A percentile compares a stretch with the other conserved stretches of the same genome.
Evolutionary conservation across 371 early-diverging fungal genomes (phyloP).

Genomic region (Syncephalastrum sp.): DNA sequence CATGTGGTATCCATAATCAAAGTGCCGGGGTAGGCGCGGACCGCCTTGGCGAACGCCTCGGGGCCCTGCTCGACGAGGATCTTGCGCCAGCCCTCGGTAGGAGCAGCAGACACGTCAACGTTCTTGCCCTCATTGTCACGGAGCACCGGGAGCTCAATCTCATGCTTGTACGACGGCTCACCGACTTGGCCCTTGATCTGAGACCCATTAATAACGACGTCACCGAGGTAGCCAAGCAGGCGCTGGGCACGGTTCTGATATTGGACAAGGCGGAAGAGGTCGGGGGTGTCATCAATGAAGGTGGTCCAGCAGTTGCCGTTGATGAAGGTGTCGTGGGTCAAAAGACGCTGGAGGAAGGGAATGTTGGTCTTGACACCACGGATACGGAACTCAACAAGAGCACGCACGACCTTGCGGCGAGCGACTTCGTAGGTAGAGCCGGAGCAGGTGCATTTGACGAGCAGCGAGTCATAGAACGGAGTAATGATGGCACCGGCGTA

Average conservation of each 20-base stretch:
- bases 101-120: slow-evolving; percentile 54
- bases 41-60: slow-evolving; percentile 87
- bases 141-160: slow-evolving; percentile 61
- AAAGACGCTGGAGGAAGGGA: slow-evolving; percentile 84
- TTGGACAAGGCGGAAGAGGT: slow-evolving; percentile 73
- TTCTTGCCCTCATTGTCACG: slow-evolving; percentile 38
- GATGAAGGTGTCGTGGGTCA: slow-evolving; percentile 78
- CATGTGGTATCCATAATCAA: slow-evolving; percentile 93
- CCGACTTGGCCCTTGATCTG: slow-evolving; percentile 87
- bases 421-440: slow-evolving; percentile 87
- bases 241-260: slow-evolving; percentile 87
- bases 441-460: slow-evolving; percentile 91
- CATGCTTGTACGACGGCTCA: slow-evolving; percentile 58
- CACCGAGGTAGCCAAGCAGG: slow-evolving; percentile 85
- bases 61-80: slow-evolving; percentile 83
- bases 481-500: slow-evolving; percentile 91
- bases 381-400: slow-evolving; percentile 91
- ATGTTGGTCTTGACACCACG: slow-evolving; percentile 97
- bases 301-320: slow-evolving; percentile 91
- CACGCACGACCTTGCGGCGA: slow-evolving; percentile 83
- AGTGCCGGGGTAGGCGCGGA: slow-evolving; percentile 82
- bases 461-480: slow-evolving; percentile 94
- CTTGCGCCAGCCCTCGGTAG: slow-evolving; percentile 84
- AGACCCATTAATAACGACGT: slow-evolving; percentile 90
- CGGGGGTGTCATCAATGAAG: slow-evolving; percentile 94